Percentiles rank a stretch among this genome's conserved stretches.
Evolutionary conservation across 179 eudicot species (phyloP).

Genomic region (Camellia oleifera): DNA sequence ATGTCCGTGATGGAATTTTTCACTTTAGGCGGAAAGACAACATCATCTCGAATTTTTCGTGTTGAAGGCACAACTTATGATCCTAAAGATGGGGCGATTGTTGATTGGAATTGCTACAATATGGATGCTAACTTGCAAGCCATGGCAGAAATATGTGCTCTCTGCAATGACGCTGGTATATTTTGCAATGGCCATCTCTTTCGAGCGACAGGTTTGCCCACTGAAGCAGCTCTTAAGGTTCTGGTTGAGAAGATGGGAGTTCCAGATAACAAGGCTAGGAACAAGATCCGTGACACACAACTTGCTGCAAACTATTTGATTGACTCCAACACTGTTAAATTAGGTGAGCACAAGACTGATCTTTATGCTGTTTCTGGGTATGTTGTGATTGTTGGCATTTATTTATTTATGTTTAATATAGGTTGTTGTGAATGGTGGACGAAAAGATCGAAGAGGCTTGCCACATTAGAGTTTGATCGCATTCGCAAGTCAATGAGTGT

Average conservation of each 20-base stretch:
- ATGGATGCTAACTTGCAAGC: constrained; percentile 81
- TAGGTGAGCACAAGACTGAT: constrained; percentile 41
- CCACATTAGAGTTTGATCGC: constrained; percentile 88
- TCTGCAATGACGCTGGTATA: constrained; percentile 88
- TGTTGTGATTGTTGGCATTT: neutral
- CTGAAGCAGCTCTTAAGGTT: constrained; percentile 96
- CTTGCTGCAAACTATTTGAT: constrained; percentile 51
- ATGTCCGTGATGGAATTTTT: constrained; percentile 82
- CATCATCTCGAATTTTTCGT: constrained; percentile 40
- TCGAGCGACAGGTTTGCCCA: constrained; percentile 73
- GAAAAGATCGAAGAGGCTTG: constrained; percentile 60
- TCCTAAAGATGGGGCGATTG: constrained; percentile 79
- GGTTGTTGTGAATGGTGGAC: constrained; percentile 86
- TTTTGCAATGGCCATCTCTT: constrained; percentile 53
- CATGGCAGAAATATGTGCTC: constrained; percentile 75
- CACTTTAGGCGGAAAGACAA: constrained; percentile 59
- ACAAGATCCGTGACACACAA: constrained; percentile 54
- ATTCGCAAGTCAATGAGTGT: constrained; percentile 93
- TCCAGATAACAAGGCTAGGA: constrained; percentile 63
- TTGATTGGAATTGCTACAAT: constrained; percentile 67
- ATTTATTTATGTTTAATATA: constrained; percentile 18
- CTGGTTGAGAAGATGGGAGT: constrained; percentile 95
- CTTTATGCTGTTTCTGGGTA: neutral
- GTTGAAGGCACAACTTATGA: constrained; percentile 92
- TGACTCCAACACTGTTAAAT: constrained; percentile 46